Evolutionary conservation across 2,329 filamentous ascomycete genomes (phyloP), one percentile per base, ranked within the genome.

Genomic region (Pestalotiopsis fici): DNA sequence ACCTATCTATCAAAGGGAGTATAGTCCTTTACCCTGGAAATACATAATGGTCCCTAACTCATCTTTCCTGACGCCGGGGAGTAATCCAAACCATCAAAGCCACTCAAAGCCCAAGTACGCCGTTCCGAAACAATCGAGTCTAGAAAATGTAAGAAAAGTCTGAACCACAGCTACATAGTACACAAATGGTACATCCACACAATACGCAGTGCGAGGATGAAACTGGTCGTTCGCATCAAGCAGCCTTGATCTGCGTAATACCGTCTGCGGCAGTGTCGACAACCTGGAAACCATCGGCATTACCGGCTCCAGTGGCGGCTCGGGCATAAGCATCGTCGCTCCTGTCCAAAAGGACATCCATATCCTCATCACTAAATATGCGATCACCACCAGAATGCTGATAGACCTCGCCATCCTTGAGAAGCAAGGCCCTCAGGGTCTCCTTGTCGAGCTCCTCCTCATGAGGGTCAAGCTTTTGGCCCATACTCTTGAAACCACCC

Each of bases 281-380:
- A 63, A 94, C 91, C 75, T 88, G 88, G 76, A 94, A 97, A 0
- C 83, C 86, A 62, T 88, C 90, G 1, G 90, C 90, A 72, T 90
- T 87, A 72, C 94, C 93, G 61, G 93, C 79, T 0, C 95, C 95
- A 74, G 89, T 91, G 68, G 95, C 94, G 1, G 95, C 95, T 66
- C 88, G 86, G 50, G 87, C 87, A 70, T 90, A 91, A 0, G 89
- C 89, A 37, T 83, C 85, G 47, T 90, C 88, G 66, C 84, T 88
- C 61, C 85, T 84, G 79, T 98, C 95, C 57, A 93, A 93, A 64
- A 99, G 78, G 2, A 93, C 89, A 2, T 90, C 86, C 28, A 99
- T 74, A 74, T 98, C 96, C 28, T 87, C 83, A 60, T 96, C 88
- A 55, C 88, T 93, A 43, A 98, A 78, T 9, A 98, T 82, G 35